Percentiles rank a stretch among this genome's conserved stretches.
Conservation (phyloP, 2,329 filamentous ascomycete species). For the Fusarium xylarioides region DNA sequence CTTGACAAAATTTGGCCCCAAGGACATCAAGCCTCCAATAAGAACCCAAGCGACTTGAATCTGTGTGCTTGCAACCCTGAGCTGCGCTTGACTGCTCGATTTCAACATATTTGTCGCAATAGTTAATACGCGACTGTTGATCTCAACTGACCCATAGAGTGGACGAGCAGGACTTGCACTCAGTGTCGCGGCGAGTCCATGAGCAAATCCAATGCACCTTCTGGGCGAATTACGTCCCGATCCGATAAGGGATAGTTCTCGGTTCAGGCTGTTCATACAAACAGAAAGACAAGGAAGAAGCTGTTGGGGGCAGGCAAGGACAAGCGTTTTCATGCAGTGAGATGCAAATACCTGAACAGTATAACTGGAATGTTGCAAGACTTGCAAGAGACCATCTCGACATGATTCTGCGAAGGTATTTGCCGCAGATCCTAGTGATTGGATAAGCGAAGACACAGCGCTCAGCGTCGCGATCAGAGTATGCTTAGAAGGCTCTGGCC, state of each 20-base stretch:
- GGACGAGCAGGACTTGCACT: slow-evolving; percentile 90
- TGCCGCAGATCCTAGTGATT: slow-evolving; percentile 82
- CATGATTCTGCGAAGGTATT: slow-evolving; percentile 82
- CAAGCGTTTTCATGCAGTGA: slow-evolving; percentile 84
- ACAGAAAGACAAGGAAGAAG: slow-evolving; percentile 90
- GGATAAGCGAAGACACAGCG: slow-evolving; percentile 80
- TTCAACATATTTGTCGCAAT: slow-evolving; percentile 94
- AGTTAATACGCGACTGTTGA: slow-evolving; percentile 89
- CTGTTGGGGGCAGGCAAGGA: slow-evolving; percentile 91
- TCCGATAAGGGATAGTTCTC: slow-evolving; percentile 82
- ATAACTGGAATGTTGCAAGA: slow-evolving; percentile 94
- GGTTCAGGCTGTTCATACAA: slow-evolving; percentile 92
- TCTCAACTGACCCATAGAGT: slow-evolving; percentile 92
- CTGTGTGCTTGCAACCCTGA: slow-evolving; percentile 90
- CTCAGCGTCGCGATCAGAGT: slow-evolving; percentile 81
- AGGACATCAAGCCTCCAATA: slow-evolving; percentile 94
- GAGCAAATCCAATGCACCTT: slow-evolving; percentile 88
- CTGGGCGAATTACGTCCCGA: slow-evolving; percentile 81
- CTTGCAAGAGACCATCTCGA: slow-evolving; percentile 86
- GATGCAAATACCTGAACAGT: slow-evolving; percentile 93
- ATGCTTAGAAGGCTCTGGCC: slow-evolving; percentile 88
- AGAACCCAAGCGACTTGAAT: slow-evolving; percentile 98
- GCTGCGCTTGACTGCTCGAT: slow-evolving; percentile 87
- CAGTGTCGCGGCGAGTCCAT: slow-evolving; percentile 88
- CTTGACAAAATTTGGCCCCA: slow-evolving; percentile 98